Evolutionary conservation across 176 grass and related monocot genomes (phyloP), one percentile per base, ranked within the genome.

Genomic region (Pontederia paniculata): DNA sequence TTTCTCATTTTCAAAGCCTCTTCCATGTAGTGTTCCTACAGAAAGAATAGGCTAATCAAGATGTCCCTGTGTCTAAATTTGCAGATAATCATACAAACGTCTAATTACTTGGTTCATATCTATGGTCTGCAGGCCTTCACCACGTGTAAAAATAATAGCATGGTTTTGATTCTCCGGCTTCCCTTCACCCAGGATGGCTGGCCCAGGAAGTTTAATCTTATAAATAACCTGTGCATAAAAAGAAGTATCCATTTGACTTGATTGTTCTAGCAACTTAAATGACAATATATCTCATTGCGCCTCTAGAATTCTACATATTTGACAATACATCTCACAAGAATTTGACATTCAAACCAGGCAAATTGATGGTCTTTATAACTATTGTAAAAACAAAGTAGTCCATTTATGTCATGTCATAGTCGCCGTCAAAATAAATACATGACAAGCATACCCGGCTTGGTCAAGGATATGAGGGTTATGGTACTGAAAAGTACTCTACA

Each of bases 111-210:
- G 86, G 70, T 96, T 96, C 86, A 89, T 96, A 74, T 96, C 91
- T 65, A 96, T 96, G 51, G 91, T 89, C 65, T 96, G 91, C 14
- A 96, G 81, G 53, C 86, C 82, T 78, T 96, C 91, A 49, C 86
- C 91, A 44, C 91, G 79, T 2, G 91, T 96, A 61, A 96, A 96
- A 66, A 96, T 96, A 70, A 96, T 81, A 9, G 91, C 91, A 84
- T 96, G 91, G 66, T 96, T 96, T 68, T 96, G 91, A 81, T 96
- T 96, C 81, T 96, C 91, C 48, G 91, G 91, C 63, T 96, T 96
- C 11, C 86, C 91, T 87, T 96, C 91, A 54, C 91, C 91, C 57
- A 96, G 45, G 20, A 96, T 81, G 55, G 91, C 82, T 65, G 81
- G 81, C 48, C 91, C 91, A 42, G 86, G 91, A 58, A 96, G 91